A percentile compares a stretch with the other conserved stretches of the same genome.
Conservation (phyloP, 345 rosid genomes). For the Eucalyptus sideroxylon region DNA sequence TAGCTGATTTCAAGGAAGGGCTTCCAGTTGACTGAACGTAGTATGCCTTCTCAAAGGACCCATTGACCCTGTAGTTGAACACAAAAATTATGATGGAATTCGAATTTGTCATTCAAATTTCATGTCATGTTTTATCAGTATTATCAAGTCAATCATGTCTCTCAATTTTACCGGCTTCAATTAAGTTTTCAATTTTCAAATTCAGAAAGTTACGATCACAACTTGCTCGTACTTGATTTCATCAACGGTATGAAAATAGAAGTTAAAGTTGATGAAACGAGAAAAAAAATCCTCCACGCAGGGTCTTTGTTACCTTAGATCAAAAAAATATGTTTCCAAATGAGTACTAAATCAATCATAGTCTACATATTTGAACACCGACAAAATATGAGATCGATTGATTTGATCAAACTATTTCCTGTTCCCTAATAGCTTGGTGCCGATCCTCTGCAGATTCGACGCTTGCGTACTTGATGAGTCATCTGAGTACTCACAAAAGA, state of each 20-base stretch:
- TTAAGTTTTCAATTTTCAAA: not conserved
- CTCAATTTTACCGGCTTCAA: not conserved
- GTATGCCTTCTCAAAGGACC: not conserved
- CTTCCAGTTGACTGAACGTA: too few species aligned
- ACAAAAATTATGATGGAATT: not conserved
- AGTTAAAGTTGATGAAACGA: not conserved
- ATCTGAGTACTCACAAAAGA: not conserved
- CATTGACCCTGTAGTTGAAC: not conserved
- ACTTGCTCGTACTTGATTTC: not conserved
- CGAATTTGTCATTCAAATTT: too few species aligned
- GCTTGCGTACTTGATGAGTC: not conserved
- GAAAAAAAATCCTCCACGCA: not conserved
- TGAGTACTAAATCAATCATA: not conserved
- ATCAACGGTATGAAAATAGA: accelerated
- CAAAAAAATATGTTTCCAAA: not conserved
- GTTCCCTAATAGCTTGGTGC: not conserved
- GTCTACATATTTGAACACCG: not conserved
- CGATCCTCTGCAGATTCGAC: not conserved
- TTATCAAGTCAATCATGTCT: too few species aligned
- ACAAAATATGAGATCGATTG: not conserved
- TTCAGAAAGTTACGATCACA: not conserved
- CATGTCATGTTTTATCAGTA: not conserved
- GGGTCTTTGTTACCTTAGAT: not conserved
- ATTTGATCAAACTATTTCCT: not conserved
- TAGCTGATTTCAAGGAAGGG: not conserved